Evolutionary conservation across 345 rosid genomes (phyloP), one percentile per base, ranked within the genome.

Genomic region (Boechera divaricarpa): DNA sequence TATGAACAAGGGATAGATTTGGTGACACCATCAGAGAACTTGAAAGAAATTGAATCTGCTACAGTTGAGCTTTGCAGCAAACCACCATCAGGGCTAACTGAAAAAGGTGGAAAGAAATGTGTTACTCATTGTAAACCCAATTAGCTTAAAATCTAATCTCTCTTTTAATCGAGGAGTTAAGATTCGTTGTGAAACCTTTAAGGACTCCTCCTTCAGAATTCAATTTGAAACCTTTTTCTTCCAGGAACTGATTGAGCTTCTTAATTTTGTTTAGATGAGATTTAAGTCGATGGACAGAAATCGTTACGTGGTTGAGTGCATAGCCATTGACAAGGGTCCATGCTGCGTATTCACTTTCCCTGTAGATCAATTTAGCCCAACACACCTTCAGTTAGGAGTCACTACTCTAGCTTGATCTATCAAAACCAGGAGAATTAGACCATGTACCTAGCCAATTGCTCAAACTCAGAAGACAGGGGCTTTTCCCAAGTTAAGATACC

Each of bases 321-420:
- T 90, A 92, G 12, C 98, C 98, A 82, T 94, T 92, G 54, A 87
- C 98, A 38, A 94, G 95, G 24, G 98, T 94, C 97, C 98, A 94
- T 48, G 98, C 98, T 79, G 98, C 97, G 79, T 92, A 92, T 82
- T 94, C 98, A 79, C 97, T 94, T 83, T 91, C 97, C 84, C 96
- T 94, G 67, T 44, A 60, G 3, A 67, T 49, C 35, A 15, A 57
- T 47, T 29, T 3, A 74, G 49, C 42, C 42, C 11, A 77, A 71
- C 36, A 71, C 70, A 70, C 1, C 10, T 18, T 64, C 39, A 38
- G 49, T 57, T 15, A 58, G 6, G 62, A 64, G 29, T 64, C 60
- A 64, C 58, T 18, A 71, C 45, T 11, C 66, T 21, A 61, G 5
- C 21, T 48, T 36, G 10, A 57, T 42, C 45, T 3, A 2, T 0